A percentile compares a stretch with the other conserved stretches of the same genome.
phyloP scores from a whole-genome alignment of 192 early-diverging fungal species.

The Podila epigama region DNA sequence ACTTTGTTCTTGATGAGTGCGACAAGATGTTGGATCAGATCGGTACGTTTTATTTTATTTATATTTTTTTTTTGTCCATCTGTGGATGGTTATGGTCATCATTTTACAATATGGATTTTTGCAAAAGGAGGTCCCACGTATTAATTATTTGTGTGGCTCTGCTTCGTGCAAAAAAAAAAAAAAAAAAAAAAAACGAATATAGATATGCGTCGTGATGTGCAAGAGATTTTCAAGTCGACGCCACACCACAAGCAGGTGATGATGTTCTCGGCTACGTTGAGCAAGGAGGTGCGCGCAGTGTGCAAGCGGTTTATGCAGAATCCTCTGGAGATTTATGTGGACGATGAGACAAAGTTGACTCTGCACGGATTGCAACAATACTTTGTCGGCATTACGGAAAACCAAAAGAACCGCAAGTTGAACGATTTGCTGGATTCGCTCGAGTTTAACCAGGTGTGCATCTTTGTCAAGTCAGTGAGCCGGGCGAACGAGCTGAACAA shows the following conservation, averaged over 20 bases:
- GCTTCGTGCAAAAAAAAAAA: not conserved
- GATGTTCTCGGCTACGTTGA: slow-evolving; percentile 97
- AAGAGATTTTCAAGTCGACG: slow-evolving; percentile 93
- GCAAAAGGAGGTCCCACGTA: no score
- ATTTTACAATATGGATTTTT: not conserved
- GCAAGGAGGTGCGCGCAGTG: slow-evolving; percentile 88
- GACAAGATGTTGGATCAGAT: slow-evolving; percentile 95
- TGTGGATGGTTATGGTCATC: no score
- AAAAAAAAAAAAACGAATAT: not conserved
- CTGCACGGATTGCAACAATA: slow-evolving; percentile 96
- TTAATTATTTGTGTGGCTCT: not conserved
- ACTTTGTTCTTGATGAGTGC: slow-evolving; percentile 99
- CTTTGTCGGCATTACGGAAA: slow-evolving; percentile 86
- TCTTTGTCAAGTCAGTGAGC: slow-evolving; percentile 91
- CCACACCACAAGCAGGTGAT: slow-evolving; percentile 98
- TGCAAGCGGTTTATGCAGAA: slow-evolving; percentile 99
- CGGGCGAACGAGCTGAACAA: slow-evolving; percentile 89
- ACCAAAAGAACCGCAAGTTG: slow-evolving; percentile 92
- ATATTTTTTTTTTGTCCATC: no score
- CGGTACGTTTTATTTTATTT: slow-evolving; percentile 74
- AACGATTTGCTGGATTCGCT: slow-evolving; percentile 82
- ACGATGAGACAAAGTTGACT: slow-evolving; percentile 96
- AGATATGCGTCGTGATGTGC: slow-evolving; percentile 98
- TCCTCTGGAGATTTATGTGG: slow-evolving; percentile 96
- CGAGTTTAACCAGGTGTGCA: slow-evolving; percentile 82